phyloP scores from a whole-genome alignment of 495 filamentous ascomycete genomes.

The Xylaria flabelliformis region DNA sequence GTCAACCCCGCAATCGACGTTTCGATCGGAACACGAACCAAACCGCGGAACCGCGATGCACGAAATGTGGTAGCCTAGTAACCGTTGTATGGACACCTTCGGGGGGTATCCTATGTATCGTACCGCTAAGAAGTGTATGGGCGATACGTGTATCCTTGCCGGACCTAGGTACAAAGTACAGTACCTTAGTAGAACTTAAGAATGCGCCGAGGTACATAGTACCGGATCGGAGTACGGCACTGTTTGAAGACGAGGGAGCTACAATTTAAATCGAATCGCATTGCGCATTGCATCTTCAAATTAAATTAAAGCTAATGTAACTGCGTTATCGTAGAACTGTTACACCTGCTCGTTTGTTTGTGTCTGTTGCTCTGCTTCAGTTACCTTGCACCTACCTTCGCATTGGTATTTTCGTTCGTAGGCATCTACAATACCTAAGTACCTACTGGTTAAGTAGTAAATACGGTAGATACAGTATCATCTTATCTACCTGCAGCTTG shows the following conservation, averaged over 20 bases:
- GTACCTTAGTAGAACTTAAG: not conserved
- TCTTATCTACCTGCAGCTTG: not conserved
- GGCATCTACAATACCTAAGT: not conserved
- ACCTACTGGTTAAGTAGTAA: too few species aligned
- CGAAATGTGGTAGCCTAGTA: slow-evolving; percentile 13
- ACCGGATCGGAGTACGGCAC: not conserved
- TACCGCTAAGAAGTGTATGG: not conserved
- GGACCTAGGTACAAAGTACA: too few species aligned
- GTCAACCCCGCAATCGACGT: not conserved
- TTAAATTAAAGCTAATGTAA: not conserved
- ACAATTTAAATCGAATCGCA: not conserved
- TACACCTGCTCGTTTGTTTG: not conserved
- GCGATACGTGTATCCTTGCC: not conserved
- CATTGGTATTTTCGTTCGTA: not conserved
- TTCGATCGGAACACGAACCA: not conserved
- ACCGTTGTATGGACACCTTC: not conserved
- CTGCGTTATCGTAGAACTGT: not conserved
- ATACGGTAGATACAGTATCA: not conserved
- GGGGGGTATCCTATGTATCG: not conserved
- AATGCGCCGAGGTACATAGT: slow-evolving; percentile 11
- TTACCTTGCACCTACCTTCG: not conserved
- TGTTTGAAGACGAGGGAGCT: not conserved
- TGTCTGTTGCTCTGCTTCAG: not conserved
- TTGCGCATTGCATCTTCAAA: slow-evolving; percentile 5
- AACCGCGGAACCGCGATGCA: not conserved